These are phyloP conservation scores for Geopyxis carbonaria DNA, from an alignment of 495 filamentous ascomycete genomes.

Conservation along the genomic window DNA sequence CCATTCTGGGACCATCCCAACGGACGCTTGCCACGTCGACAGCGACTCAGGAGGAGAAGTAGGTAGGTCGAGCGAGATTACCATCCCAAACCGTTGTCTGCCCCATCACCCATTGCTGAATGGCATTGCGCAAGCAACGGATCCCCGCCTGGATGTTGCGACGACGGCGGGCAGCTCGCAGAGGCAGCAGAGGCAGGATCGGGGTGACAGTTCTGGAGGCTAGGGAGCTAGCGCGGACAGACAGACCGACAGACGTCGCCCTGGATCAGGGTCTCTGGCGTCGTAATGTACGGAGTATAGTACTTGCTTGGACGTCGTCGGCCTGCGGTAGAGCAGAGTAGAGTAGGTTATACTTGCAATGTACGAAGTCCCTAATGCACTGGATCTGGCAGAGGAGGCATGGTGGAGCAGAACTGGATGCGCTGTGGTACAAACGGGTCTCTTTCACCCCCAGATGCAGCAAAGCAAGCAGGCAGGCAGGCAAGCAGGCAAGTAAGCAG, in stretches of 20 bases:
- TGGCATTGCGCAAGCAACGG: slow-evolving; percentile 13
- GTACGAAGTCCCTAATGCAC: too few species aligned
- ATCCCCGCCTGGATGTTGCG: slow-evolving; percentile 10
- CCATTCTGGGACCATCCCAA: too few species aligned
- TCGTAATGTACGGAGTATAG: background rate
- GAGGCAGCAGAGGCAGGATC: background rate
- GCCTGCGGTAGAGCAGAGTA: too few species aligned
- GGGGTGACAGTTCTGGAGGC: background rate
- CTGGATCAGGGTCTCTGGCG: background rate
- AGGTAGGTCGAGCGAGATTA: background rate
- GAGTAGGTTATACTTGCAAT: too few species aligned
- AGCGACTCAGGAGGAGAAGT: background rate
- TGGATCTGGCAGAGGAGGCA: too few species aligned
- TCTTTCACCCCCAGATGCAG: too few species aligned
- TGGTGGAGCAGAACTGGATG: too few species aligned
- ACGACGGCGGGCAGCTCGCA: background rate
- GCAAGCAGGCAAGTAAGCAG: slow-evolving; percentile 11
- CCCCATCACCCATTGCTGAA: too few species aligned
- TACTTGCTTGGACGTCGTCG: too few species aligned
- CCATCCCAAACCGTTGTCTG: too few species aligned
- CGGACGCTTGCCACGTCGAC: slow-evolving; percentile 25
- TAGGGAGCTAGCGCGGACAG: background rate
- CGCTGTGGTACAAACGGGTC: too few species aligned
- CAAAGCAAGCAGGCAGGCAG: slow-evolving; percentile 9
- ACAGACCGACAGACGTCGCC: background rate